phyloP scores from a whole-genome alignment of 352 stramenopile genomes.

The Thalassiosira hispida region DNA sequence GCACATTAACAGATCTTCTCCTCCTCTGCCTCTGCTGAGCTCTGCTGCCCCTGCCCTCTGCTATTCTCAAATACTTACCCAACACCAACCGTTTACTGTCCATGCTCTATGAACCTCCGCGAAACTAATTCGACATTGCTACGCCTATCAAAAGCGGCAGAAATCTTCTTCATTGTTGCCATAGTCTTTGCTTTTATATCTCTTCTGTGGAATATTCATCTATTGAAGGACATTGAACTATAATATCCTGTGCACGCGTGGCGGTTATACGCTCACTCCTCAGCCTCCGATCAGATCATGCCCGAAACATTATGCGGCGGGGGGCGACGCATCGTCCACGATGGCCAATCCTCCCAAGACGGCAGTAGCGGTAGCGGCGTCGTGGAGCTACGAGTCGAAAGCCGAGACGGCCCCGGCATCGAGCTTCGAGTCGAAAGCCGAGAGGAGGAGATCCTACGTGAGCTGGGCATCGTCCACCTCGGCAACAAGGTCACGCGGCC shows the following conservation, averaged over 20 bases:
- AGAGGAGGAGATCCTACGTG: constrained; percentile 39
- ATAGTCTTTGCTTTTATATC: constrained; percentile 36
- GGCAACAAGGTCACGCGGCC: constrained; percentile 42
- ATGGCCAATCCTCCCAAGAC: constrained; percentile 6
- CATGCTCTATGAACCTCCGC: constrained; percentile 1
- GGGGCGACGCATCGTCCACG: too few species aligned
- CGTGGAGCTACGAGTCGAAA: background rate
- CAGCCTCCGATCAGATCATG: too few species aligned
- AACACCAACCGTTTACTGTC: background rate
- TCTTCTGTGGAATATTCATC: constrained; percentile 28
- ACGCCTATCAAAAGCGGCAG: constrained; percentile 13
- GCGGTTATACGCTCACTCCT: background rate
- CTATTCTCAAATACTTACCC: background rate
- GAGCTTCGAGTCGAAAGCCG: background rate
- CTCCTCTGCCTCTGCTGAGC: background rate
- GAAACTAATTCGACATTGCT: constrained; percentile 15
- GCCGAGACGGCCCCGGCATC: background rate
- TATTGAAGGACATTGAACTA: constrained; percentile 49
- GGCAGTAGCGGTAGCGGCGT: background rate
- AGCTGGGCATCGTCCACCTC: constrained; percentile 49
- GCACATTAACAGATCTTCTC: too few species aligned
- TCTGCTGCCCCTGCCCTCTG: too few species aligned
- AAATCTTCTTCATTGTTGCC: constrained; percentile 43
- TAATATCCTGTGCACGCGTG: background rate
- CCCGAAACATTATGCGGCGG: too few species aligned